These are phyloP conservation scores for Pistacia atlantica DNA, from an alignment of 345 rosid genomes.

Conservation along the genomic window DNA sequence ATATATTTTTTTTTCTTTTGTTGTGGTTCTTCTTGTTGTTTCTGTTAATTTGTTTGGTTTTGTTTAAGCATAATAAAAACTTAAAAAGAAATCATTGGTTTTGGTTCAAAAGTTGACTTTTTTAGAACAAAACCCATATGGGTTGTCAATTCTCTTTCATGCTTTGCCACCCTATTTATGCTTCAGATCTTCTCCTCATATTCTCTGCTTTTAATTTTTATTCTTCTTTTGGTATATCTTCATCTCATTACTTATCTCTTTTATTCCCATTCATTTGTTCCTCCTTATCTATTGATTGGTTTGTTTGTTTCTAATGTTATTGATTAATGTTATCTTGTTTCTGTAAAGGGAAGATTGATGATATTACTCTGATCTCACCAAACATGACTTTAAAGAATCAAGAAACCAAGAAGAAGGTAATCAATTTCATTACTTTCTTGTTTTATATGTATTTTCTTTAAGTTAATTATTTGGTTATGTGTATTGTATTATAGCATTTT, in stretches of 20 bases:
- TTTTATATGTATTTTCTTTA: neutral
- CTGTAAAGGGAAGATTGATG: slow-evolving; percentile 17
- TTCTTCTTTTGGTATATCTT: neutral
- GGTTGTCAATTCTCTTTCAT: slow-evolving; percentile 16
- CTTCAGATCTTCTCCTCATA: slow-evolving; percentile 9
- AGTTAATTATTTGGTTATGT: no score
- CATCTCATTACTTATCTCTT: neutral
- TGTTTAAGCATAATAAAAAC: neutral
- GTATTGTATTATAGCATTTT: neutral
- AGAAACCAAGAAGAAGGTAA: slow-evolving; percentile 41
- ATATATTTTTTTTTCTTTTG: neutral
- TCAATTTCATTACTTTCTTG: neutral
- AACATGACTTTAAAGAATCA: slow-evolving; percentile 39
- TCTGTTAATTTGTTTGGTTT: slow-evolving; percentile 2
- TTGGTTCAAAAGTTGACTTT: slow-evolving; percentile 31
- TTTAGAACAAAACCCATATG: slow-evolving; percentile 21
- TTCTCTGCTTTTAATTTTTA: slow-evolving; percentile 7
- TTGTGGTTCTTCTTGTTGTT: neutral
- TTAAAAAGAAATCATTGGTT: neutral
- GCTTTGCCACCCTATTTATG: slow-evolving; percentile 12
- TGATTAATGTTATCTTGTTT: slow-evolving; percentile 12
- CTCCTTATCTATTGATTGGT: neutral
- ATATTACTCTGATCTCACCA: slow-evolving; percentile 12
- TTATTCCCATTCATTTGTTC: neutral
- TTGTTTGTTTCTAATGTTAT: neutral